Evolutionary conservation across 768 basidiomycete species (phyloP), one percentile per base, ranked within the genome.

Genomic region (Pleurotus eryngii): DNA sequence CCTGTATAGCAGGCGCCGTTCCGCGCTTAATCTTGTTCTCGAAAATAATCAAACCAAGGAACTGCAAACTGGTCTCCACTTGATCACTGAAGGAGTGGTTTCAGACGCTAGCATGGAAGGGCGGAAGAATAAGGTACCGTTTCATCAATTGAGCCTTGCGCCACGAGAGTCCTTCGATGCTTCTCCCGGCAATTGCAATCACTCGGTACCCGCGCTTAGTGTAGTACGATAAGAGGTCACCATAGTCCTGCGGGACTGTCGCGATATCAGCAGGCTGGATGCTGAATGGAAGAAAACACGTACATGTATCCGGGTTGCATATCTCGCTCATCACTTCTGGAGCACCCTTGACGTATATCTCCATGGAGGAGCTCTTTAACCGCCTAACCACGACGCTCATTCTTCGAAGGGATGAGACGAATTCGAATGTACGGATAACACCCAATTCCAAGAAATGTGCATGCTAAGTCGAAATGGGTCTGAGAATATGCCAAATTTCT

Each of bases 341-440:
- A 1, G 97, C 97, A n/a, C 97, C 97, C 68, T 99, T 99, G 64
- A 95, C 95, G 67, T 98, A 98, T 9, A 98, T 80, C 68, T 99
- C 97, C 94, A 99, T 98, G 69, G 90, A 93, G 54, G 73, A 84
- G 62, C 95, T 95, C 70, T 90, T 97, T 54, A 99, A 81, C 51
- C 93, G 81, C 70, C 98, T 99, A 64, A 98, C 96, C 53, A 99
- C 85, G 24, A 99, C 97, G 61, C 95, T 97, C 96, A 99, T 99
- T 51, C 97, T 78, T 24, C 97, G 83, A 18, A 98, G 78, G 3
- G 90, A 79, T 6, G 96, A 97, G 2, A 96, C 92, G 67, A 99
- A 99, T 66, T 99, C 97, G 65, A 96, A 99, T 3, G 90, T 92
- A 42, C 95, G 81, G 46, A 99, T 93, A 17, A 98, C 96, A 40